Base-by-base conservation (phyloP, 2,329 filamentous ascomycete genomes). In the Tolypocladium nubicola region DNA sequence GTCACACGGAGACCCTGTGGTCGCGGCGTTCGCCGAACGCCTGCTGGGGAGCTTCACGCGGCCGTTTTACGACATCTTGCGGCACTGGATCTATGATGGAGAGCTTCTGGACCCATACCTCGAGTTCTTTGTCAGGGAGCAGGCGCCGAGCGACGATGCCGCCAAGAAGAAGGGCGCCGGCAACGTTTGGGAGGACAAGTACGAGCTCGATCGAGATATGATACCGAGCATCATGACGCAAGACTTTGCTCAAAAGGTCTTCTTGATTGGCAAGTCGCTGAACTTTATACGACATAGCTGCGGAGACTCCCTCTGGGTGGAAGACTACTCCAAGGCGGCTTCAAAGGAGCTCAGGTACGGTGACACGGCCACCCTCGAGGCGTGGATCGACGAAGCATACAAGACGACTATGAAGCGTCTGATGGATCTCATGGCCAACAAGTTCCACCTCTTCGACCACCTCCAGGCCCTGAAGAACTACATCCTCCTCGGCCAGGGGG, bases 281-380 rank as follows among this genome's bases (percentile, higher is more conserved):
- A 99, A 99, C 72, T 99, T 99, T 72, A 97, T 99, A 69, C 87
- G 94, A 30, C 92, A 97, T 71, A 93, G 91, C 63, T 99, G 94
- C 69, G 88, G 88, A 10, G 95, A 99, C 70, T 90, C 91, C 30
- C 84, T 87, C 38, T 99, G 94, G 94, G 94, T 99, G 1, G 92
- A 97, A 67, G 86, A 86, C 38, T 97, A 99, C 73, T 96, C 92
- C 35, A 96, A 95, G 68, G 87, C 86, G 54, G 89, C 92, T 1
- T 96, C 92, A 11, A 95, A 94, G 71, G 90, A 96, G 71, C 79
- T 99, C 39, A 84, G 85, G 53, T 97, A 99, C 68, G 92, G 92
- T 54, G 93, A 97, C 71, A 97, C 92, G 9, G 90, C 90, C 0
- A 95, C 88, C 1, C 80, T 99, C 0, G 92, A 96, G 69, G 84